A percentile compares a stretch with the other conserved stretches of the same genome.
phyloP scores from a whole-genome alignment of 2,329 filamentous ascomycete species.

The Zasmidium cellare region DNA sequence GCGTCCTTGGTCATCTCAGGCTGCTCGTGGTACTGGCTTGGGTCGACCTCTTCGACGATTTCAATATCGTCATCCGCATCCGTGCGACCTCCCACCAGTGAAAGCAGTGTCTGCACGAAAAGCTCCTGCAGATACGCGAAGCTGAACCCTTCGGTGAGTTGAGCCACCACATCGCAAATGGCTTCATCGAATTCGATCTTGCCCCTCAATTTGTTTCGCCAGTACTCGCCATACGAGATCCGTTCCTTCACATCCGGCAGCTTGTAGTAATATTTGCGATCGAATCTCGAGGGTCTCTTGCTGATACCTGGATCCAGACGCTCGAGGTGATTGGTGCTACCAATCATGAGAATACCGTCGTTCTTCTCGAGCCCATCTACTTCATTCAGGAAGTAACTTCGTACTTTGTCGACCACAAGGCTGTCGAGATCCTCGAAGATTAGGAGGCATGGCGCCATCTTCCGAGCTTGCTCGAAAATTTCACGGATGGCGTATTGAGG shows the following conservation, averaged over 20 bases:
- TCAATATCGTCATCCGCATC: no score
- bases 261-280: slow-evolving; percentile 66
- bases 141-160: slow-evolving; percentile 62
- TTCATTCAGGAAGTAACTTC: slow-evolving; percentile 71
- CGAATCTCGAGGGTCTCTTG: slow-evolving; percentile 66
- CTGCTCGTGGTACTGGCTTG: background rate
- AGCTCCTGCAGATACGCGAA: slow-evolving; percentile 70
- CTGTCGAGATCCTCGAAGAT: slow-evolving; percentile 73
- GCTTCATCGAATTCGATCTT: slow-evolving; percentile 47
- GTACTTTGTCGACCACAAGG: slow-evolving; percentile 59
- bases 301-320: slow-evolving; percentile 62
- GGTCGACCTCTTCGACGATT: slow-evolving; percentile 19
- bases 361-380: slow-evolving; percentile 68
- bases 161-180: slow-evolving; percentile 50
- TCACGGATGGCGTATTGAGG: slow-evolving; percentile 46
- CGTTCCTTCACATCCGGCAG: slow-evolving; percentile 50
- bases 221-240: slow-evolving; percentile 62
- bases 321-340: slow-evolving; percentile 52
- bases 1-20: slow-evolving; percentile 17
- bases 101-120: slow-evolving; percentile 63
- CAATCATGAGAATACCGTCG: slow-evolving; percentile 66
- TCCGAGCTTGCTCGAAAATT: slow-evolving; percentile 61
- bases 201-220: slow-evolving; percentile 59
- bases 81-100: slow-evolving; percentile 43
- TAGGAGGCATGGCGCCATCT: slow-evolving; percentile 66